Conservation (phyloP, 1,139 yeast genomes). For the Meyerozyma sp. region DNA sequence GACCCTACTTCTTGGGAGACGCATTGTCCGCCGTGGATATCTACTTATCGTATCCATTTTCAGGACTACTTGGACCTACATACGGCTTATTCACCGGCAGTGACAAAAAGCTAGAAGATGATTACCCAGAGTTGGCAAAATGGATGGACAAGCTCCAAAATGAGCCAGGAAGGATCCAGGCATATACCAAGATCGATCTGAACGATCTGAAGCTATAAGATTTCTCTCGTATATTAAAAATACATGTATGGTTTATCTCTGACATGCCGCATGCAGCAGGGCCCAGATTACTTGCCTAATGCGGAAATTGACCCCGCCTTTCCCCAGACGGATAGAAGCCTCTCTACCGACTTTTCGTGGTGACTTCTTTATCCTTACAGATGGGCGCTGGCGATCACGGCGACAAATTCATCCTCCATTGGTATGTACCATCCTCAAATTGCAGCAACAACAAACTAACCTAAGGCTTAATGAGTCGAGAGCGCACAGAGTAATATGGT, state of each 20-base stretch:
- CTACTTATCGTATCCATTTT: constrained; percentile 29
- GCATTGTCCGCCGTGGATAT: constrained; percentile 36
- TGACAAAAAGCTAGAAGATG: constrained; percentile 5
- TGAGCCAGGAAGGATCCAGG: constrained; percentile 16
- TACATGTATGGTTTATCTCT: not conserved
- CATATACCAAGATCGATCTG: constrained; percentile 12
- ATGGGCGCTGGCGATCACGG: constrained; percentile 1
- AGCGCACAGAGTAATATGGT: constrained; percentile 50
- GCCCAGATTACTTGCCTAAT: not conserved
- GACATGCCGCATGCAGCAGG: not conserved
- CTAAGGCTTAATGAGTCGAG: constrained; percentile 47
- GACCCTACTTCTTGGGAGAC: constrained; percentile 29
- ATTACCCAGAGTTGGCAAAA: constrained; percentile 20
- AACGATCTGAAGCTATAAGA: not conserved
- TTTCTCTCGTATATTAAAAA: not conserved
- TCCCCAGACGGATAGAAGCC: not conserved
- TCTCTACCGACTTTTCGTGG: not conserved
- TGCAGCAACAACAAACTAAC: not conserved
- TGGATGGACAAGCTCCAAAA: constrained; percentile 19
- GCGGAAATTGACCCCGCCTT: not conserved
- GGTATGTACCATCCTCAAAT: constrained; percentile 2
- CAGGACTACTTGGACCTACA: constrained; percentile 2
- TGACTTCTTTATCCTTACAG: not conserved
- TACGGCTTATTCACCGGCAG: constrained; percentile 3
- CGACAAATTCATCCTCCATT: constrained; percentile 5